Base-by-base conservation (phyloP, 2,329 filamentous ascomycete species). In the Xylariaceae sp. region DNA sequence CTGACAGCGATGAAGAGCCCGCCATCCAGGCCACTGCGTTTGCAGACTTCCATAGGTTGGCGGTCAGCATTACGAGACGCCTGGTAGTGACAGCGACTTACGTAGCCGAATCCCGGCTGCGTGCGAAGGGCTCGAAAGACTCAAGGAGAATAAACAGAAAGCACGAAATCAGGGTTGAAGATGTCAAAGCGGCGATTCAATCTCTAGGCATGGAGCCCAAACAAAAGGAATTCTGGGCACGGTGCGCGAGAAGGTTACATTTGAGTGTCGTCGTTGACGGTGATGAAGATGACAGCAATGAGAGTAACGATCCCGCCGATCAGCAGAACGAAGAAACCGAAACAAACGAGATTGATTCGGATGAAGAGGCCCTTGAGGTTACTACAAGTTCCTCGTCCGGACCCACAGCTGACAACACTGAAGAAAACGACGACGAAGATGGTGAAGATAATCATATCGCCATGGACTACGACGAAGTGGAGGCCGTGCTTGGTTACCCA, bases 1-100 rank as follows among this genome's bases (percentile, higher is more conserved):
- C 81, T 17, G 79, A 81, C n/a, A 79, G 83, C 18, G 6, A 64
- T 54, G 58, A 61, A 13, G 77, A 77, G 2, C 92, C 92, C 0
- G 84, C 88, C 0, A 83, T 96, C 18, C 86, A 88, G 65, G 82
- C 86, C 5, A 92, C 89, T 1, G 86, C 89, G 0, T 80, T 95
- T n/a, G 80, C 83, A 4, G 90, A 94, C 66, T 87, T 96, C 50
- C 81, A 92, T 67, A 82, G 82, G 7, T 73, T 96, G 1, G 78
- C 82, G 0, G 71, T 88, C 1, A 88, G 82, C 56, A 65, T 94
- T 11, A 92, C 89, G 0, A 84, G 83, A 60, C 81, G 89, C 10
- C 74, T 96, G 1, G 77, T 94, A 1, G 83, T 89, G 51, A 83
- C 88, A 0, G 78, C 84, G 0, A 75, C 94, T 0, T 88, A 88